Evolutionary conservation across 148 eudicot genomes (phyloP).

Genomic region (Fagopyrum esculentum): DNA sequence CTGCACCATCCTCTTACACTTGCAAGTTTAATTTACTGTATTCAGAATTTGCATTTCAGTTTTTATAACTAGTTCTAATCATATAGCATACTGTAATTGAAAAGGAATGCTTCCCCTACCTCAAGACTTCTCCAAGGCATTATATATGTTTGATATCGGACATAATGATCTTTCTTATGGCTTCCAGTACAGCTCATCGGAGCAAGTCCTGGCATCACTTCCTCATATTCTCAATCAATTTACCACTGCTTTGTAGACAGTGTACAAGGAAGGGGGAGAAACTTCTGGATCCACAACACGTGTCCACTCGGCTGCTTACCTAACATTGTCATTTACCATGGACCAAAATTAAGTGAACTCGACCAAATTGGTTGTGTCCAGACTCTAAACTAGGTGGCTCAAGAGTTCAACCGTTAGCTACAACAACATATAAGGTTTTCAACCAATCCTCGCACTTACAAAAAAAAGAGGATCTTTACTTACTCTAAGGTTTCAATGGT

Average conservation of each 20-base stretch:
- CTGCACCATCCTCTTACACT: not conserved
- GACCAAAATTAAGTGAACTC: not conserved
- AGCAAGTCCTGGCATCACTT: not conserved
- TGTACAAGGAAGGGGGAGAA: conserved; percentile 10
- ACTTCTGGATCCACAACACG: conserved; percentile 13
- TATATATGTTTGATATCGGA: conserved; percentile 10
- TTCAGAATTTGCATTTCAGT: not conserved
- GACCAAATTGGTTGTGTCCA: not conserved
- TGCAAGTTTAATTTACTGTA: not conserved
- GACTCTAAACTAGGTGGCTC: not conserved
- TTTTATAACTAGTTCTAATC: too few relatives aligned
- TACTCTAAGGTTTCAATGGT: too few relatives aligned
- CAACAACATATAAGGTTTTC: not conserved
- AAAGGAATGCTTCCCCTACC: conserved; percentile 8
- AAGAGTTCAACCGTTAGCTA: not conserved
- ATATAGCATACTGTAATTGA: not conserved
- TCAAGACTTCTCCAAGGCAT: conserved; percentile 6
- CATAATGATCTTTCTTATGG: conserved; percentile 8
- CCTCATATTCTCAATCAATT: conserved; percentile 1
- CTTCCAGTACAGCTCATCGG: not conserved
- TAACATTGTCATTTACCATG: not conserved
- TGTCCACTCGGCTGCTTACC: conserved; percentile 15
- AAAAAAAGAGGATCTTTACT: too few relatives aligned
- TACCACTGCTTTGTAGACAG: not conserved
- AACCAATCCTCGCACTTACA: too few relatives aligned